Evolutionary conservation across 1,284 basidiomycete species (phyloP).

Genomic region (Rhodotorula sp.): DNA sequence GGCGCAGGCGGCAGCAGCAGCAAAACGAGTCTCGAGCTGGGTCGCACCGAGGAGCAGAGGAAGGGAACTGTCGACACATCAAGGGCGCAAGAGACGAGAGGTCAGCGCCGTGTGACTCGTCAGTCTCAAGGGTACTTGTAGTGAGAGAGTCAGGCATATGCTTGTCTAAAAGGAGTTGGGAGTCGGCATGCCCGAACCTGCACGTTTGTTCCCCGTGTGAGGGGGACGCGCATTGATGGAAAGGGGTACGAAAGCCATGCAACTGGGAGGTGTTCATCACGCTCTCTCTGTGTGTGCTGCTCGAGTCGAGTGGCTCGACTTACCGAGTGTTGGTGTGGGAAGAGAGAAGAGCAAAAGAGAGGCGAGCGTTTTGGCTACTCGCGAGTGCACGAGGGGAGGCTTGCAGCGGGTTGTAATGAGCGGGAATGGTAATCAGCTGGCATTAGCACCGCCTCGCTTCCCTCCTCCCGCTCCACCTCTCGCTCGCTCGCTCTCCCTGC

Average conservation of each 20-base stretch:
- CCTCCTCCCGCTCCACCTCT: too few species aligned
- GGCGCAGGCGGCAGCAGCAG: too few species aligned
- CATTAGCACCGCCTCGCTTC: too few species aligned
- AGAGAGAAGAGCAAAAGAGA: background rate
- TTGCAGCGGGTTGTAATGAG: too few species aligned
- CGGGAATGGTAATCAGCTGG: too few species aligned
- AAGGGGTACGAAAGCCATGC: slow-evolving; percentile 23
- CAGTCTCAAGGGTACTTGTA: fast-evolving
- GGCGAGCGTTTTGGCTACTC: too few species aligned
- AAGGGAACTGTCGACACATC: background rate
- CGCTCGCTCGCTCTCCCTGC: too few species aligned
- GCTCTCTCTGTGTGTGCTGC: background rate
- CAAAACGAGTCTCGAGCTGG: background rate
- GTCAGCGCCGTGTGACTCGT: background rate
- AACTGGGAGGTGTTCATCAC: slow-evolving; percentile 11
- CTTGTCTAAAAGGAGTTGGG: slow-evolving; percentile 21
- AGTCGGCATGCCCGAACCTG: background rate
- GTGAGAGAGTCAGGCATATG: slow-evolving; percentile 25
- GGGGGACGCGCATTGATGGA: background rate
- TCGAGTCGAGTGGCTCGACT: background rate
- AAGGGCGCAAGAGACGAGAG: background rate
- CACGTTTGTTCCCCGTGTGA: background rate
- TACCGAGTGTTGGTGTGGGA: background rate
- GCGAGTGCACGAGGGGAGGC: background rate
- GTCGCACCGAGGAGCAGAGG: background rate